Base-by-base conservation (phyloP, 805 yeast genomes). In the Yamadazyma endophytica region DNA sequence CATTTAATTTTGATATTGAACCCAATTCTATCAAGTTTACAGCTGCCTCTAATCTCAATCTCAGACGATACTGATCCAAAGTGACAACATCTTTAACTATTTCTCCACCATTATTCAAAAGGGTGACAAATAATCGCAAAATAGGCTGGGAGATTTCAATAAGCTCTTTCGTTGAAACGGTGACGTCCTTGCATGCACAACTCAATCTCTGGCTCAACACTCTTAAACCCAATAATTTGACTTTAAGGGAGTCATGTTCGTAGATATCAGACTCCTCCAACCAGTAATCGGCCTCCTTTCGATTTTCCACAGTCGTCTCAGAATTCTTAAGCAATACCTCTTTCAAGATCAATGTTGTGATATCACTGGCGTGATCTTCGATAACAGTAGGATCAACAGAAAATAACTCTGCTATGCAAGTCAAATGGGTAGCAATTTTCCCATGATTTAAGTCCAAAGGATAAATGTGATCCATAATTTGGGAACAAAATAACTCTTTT, bases 31-130 rank as follows among this genome's bases (percentile, higher is more conserved):
- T 53, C 8, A 87, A 45, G 42, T 66, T 68, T 21, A 73, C 47
- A 1, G 94, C 95, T 1, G 94, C 90, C 20, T 61, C 65, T 8
- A 84, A 58, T 43, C 94, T 66, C 29, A 87, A 54, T 40, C 75
- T 72, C 36, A 78, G 68, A 48, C 80, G 82, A 47, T 61, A 78
- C 21, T 59, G 58, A 16, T 50, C 59, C 4, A 95, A 95, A 0
- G 95, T 82, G 4, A 66, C 44, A 32, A 66, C 64, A 15, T 36
- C 55, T 51, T 32, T 71, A 40, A 79, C 74, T 19, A 87, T 69
- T 46, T 88, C 96, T 17, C 96, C 96, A 26, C 83, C 82, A 49
- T 80, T 80, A 1, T 78, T 75, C 29, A 87, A 73, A 20, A 84
- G 61, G 1, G 87, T 75, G 20, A 75, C 64, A 18, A 87, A 63